Evolutionary conservation across 2,329 filamentous ascomycete genomes (phyloP), one percentile per base, ranked within the genome.

Genomic region (Exophiala dermatitidis): DNA sequence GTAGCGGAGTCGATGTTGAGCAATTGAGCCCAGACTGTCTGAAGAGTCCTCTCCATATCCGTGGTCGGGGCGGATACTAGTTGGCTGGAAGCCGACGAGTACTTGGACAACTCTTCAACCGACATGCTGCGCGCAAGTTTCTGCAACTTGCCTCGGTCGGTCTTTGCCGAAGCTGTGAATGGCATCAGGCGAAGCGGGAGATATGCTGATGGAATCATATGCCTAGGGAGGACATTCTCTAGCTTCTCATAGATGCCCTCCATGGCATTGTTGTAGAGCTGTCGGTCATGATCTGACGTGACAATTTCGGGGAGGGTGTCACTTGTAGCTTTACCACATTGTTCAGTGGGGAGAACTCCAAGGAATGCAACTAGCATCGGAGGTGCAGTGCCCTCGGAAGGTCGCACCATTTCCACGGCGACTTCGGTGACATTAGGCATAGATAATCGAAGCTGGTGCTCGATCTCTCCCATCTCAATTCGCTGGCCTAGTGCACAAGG

Each of bases 151-250:
- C 19, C 6, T 8, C 38, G 38, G 19, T 42, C 38, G 9, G 38
- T 19, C 12, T 42, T 42, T 19, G 7, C 38, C 6, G 9, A n/a
- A 6, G 63, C 7, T 57, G 56, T 10, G 63, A 52, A 12, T 0
- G 71, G 72, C 55, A 75, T 67, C 40, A 62, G 66, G 4, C 63
- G 66, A 10, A 74, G 57, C 0, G 72, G 72, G 52, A 75, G 68
- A 58, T 72, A 74, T 7, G 71, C 63, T 2, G 69, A 66, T 3
- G 73, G 73, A 40, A 74, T 69, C 65, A 75, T 73, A 56, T 71
- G 70, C 10, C 6, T n/a, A 19, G 31, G 50, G 3, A 46, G 19
- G 12, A 46, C 26, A 3, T 31, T 30, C 52, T 8, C 38, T n/a
- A 42, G 9, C 7, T 19, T 8, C 38, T 42, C 12, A 19, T 10